Percentiles rank a stretch among this genome's conserved stretches.
These are phyloP conservation scores for Phoma sp. DNA, from an alignment of 2,329 filamentous ascomycete species.

Conservation along the genomic window DNA sequence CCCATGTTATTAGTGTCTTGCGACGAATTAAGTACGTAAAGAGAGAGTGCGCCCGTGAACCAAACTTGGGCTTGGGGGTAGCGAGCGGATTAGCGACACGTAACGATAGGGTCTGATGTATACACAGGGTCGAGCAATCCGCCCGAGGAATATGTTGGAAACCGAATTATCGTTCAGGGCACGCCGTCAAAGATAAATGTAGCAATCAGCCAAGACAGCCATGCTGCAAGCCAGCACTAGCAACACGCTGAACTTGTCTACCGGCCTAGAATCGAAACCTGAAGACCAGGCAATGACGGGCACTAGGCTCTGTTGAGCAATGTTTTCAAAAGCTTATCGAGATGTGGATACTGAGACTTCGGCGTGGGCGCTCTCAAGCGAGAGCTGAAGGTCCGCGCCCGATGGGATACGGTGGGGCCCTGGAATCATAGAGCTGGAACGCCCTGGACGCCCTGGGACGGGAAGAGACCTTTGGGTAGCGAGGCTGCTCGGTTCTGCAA, in stretches of 20 bases:
- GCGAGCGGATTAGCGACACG: not conserved
- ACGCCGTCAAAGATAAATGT: slow-evolving; percentile 7
- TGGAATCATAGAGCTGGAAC: not conserved
- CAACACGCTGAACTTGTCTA: slow-evolving; percentile 7
- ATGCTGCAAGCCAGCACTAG: slow-evolving; percentile 11
- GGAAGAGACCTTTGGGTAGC: not conserved
- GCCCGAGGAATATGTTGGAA: slow-evolving; percentile 7
- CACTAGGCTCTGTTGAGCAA: slow-evolving; percentile 5
- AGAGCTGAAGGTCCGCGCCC: slow-evolving; percentile 7
- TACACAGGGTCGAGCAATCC: slow-evolving; percentile 1
- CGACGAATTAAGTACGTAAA: not conserved
- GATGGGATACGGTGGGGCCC: slow-evolving; percentile 5
- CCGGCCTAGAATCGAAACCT: slow-evolving; percentile 14
- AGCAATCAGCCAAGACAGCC: slow-evolving; percentile 1
- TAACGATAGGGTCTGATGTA: slow-evolving; percentile 1
- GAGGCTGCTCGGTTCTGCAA: slow-evolving; percentile 2
- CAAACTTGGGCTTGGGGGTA: not conserved
- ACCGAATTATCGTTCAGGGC: not conserved
- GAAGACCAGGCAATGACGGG: slow-evolving; percentile 5
- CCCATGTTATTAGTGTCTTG: slow-evolving; percentile 16
- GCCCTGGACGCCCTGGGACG: not conserved
- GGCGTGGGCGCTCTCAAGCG: slow-evolving; percentile 3
- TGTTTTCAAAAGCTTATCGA: slow-evolving; percentile 13
- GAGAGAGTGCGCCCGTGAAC: not conserved
- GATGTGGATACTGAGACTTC: slow-evolving; percentile 9